phyloP scores from a whole-genome alignment of 495 filamentous ascomycete genomes.

The Parmelia sp. region DNA sequence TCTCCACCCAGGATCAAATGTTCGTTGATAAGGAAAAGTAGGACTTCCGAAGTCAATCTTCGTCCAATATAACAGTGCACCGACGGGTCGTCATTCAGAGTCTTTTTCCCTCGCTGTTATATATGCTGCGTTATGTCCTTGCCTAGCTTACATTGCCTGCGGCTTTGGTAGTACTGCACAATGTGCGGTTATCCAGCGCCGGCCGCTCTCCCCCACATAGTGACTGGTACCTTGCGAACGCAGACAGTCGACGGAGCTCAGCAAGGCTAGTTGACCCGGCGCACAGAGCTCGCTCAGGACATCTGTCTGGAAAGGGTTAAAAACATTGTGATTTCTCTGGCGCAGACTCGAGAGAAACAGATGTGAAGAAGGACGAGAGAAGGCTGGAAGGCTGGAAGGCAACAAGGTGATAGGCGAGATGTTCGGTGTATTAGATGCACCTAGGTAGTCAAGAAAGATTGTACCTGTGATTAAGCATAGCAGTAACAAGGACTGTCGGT shows the following conservation, averaged over 20 bases:
- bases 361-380: constrained; percentile 8
- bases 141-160: no score
- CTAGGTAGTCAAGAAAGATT: not conserved
- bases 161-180: no score
- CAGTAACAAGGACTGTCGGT: no score
- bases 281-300: constrained; percentile 23
- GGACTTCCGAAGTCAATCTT: no score
- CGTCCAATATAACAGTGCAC: no score
- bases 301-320: constrained; percentile 27
- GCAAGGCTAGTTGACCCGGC: constrained; percentile 40
- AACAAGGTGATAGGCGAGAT: constrained; percentile 10
- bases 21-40: no score
- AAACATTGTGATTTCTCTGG: constrained; percentile 25
- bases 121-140: no score
- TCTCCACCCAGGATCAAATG: no score
- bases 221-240: constrained; percentile 53
- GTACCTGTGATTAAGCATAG: not conserved
- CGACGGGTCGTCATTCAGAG: no score
- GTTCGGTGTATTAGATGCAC: not conserved
- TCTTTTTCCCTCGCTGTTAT: no score
- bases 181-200: no score
- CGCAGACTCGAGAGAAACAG: not conserved
- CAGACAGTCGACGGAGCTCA: constrained; percentile 45
- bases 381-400: constrained; percentile 10
- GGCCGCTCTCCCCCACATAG: no score